Evolutionary conservation across 2,329 filamentous ascomycete species (phyloP).

Genomic region (Paecilomyces sp.): DNA sequence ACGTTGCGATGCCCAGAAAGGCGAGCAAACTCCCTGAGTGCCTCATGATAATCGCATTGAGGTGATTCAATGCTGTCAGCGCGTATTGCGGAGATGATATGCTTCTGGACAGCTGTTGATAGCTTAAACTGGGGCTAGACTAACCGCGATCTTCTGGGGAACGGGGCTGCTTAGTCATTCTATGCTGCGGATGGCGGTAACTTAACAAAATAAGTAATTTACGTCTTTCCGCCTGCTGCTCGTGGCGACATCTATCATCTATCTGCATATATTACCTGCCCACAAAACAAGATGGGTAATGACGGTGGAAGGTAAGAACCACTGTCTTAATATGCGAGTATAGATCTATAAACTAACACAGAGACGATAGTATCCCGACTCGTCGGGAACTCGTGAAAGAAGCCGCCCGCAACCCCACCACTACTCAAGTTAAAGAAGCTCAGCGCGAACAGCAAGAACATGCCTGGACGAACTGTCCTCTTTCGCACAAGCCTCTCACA

Average conservation of each 20-base stretch:
- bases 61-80: conserved; percentile 10
- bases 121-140: conserved; percentile 3
- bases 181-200: not conserved
- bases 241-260: not conserved
- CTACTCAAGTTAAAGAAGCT: conserved; percentile 81
- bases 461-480: conserved; percentile 77
- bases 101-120: conserved; percentile 30
- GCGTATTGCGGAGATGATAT: conserved; percentile 25
- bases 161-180: not conserved
- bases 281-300: conserved; percentile 70
- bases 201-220: not conserved
- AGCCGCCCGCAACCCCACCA: conserved; percentile 72
- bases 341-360: conserved; percentile 3
- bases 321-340: not conserved
- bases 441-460: conserved; percentile 79
- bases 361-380: conserved; percentile 65
- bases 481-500: conserved; percentile 71
- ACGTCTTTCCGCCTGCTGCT: not conserved
- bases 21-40: conserved; percentile 25
- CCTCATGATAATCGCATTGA: conserved; percentile 35
- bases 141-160: not conserved
- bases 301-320: conserved; percentile 68
- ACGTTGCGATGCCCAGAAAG: conserved; percentile 26
- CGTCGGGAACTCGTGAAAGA: conserved; percentile 94
- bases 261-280: not conserved